A percentile compares a stretch with the other conserved stretches of the same genome.
These are phyloP conservation scores for Saturnispora serradocipensis DNA, from an alignment of 805 yeast genomes.

Conservation along the genomic window DNA sequence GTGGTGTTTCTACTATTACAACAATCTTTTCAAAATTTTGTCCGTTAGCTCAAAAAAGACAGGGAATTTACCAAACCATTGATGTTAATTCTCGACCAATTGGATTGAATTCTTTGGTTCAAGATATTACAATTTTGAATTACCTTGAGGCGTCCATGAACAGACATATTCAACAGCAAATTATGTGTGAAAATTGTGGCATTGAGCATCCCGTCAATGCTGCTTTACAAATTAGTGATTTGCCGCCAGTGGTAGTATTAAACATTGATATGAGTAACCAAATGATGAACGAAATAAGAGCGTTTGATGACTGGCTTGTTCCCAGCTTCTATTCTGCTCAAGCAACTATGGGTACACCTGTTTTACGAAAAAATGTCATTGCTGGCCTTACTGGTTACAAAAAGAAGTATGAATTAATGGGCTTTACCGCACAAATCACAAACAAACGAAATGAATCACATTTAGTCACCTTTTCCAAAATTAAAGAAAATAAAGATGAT, in stretches of 20 bases:
- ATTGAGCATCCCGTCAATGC: slow-evolving; percentile 47
- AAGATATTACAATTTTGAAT: slow-evolving; percentile 36
- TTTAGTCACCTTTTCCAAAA: slow-evolving; percentile 37
- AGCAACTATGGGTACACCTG: slow-evolving; percentile 21
- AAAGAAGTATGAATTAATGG: slow-evolving; percentile 50
- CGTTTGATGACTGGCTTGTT: slow-evolving; percentile 48
- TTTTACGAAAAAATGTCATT: slow-evolving; percentile 19
- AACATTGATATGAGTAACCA: slow-evolving; percentile 48
- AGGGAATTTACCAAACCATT: slow-evolving; percentile 31
- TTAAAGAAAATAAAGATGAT: slow-evolving; percentile 11
- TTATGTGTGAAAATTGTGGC: slow-evolving; percentile 45
- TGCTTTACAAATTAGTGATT: slow-evolving; percentile 37
- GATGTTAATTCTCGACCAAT: slow-evolving; percentile 32
- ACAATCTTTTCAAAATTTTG: slow-evolving; percentile 34
- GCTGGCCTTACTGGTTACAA: slow-evolving; percentile 15
- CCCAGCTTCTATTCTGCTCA: slow-evolving; percentile 43
- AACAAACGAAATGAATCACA: slow-evolving; percentile 48
- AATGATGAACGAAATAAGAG: slow-evolving; percentile 44
- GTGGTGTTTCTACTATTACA: slow-evolving; percentile 37
- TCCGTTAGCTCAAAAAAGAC: slow-evolving; percentile 28
- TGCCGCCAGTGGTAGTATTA: slow-evolving; percentile 59
- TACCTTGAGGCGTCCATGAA: slow-evolving; percentile 57
- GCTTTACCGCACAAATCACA: slow-evolving; percentile 60
- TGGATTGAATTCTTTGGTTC: slow-evolving; percentile 23
- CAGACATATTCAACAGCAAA: slow-evolving; percentile 38